Base-by-base conservation (phyloP, 306 rosid species). In the Medicago ruthenica region DNA sequence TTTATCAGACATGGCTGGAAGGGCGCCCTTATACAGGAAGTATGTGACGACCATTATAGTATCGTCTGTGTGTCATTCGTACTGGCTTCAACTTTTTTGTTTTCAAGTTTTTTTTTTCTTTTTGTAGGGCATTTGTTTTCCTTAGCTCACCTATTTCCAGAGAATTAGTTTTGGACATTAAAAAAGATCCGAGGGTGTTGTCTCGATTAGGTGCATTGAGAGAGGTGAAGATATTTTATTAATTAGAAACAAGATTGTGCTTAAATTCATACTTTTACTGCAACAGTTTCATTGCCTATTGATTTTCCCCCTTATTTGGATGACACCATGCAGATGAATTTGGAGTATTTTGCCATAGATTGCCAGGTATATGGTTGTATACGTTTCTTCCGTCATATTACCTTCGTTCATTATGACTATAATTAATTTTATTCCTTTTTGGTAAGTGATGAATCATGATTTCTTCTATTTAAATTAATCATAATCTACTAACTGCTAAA, bases 1-100 rank as follows among this genome's bases (percentile, higher is more conserved):
- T 86, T 80, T 90, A 91, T 87, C 97, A 53, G 98, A 95, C 88
- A 92, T 95, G 97, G 84, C 97, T 14, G 98, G 97, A 85, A 95
- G 44, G 83, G 36, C 89, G 31, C 97, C 98, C 24, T 80, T 95
- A 44, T 95, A 95, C 91, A 91, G 92, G 87, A 95, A 92, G 98
- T 95, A 89, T 42, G 97, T 71, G 55, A 42, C 70, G 62, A 59
- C 65, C 54, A 47, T 80, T 83, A 51, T 73, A 75, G 62, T 51
- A 41, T 80, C 42, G 36, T 62, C 15, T 71, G 39, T 12, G 13
- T 44, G 40, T 9, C 41, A 71, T 69, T 76, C 67, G 27, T 79
- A 17, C 61, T 37, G 64, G 27, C 68, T 62, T 71, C 72, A 71
- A 63, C 40, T 17, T 68, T 9, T 53, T 64, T 80, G 63, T 54